These are phyloP conservation scores for Hypoxylon intermedium DNA, from an alignment of 495 filamentous ascomycete species.

Conservation along the genomic window DNA sequence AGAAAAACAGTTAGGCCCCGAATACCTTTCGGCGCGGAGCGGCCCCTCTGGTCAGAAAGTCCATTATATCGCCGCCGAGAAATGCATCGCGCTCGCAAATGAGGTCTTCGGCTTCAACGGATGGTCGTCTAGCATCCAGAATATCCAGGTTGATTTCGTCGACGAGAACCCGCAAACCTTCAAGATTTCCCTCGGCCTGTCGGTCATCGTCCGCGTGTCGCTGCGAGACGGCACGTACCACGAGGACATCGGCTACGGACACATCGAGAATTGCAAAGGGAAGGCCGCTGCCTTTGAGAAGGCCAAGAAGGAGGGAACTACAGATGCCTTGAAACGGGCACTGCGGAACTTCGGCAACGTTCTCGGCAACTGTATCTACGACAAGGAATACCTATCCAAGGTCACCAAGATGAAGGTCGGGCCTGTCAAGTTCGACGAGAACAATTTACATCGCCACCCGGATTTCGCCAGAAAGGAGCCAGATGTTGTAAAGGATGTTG, in stretches of 20 bases:
- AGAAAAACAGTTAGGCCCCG: constrained; percentile 93
- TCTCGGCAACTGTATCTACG: constrained; percentile 95
- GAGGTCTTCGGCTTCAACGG: constrained; percentile 99
- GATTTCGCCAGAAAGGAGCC: constrained; percentile 73
- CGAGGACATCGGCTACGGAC: constrained; percentile 95
- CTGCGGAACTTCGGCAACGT: constrained; percentile 94
- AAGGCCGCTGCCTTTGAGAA: constrained; percentile 97
- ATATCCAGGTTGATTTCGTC: constrained; percentile 91
- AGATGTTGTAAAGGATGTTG: constrained; percentile 28
- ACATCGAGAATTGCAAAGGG: constrained; percentile 92
- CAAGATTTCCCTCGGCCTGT: constrained; percentile 81
- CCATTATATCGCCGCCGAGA: constrained; percentile 90
- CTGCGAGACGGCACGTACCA: constrained; percentile 92
- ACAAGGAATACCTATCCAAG: constrained; percentile 87
- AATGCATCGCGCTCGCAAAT: constrained; percentile 94
- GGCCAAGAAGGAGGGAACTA: constrained; percentile 96
- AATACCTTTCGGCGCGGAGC: constrained; percentile 86
- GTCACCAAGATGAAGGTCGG: constrained; percentile 80
- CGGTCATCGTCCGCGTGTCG: constrained; percentile 87
- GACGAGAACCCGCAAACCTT: constrained; percentile 61
- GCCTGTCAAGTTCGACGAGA: constrained; percentile 72
- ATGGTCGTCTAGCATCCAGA: constrained; percentile 90
- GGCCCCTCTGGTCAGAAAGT: constrained; percentile 84
- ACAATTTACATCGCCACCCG: constrained; percentile 79
- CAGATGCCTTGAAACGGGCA: constrained; percentile 89